Percentiles rank a stretch among this genome's conserved stretches.
These are phyloP conservation scores for Xerocomellus amylosporus DNA, from an alignment of 768 basidiomycete genomes.

Conservation along the genomic window DNA sequence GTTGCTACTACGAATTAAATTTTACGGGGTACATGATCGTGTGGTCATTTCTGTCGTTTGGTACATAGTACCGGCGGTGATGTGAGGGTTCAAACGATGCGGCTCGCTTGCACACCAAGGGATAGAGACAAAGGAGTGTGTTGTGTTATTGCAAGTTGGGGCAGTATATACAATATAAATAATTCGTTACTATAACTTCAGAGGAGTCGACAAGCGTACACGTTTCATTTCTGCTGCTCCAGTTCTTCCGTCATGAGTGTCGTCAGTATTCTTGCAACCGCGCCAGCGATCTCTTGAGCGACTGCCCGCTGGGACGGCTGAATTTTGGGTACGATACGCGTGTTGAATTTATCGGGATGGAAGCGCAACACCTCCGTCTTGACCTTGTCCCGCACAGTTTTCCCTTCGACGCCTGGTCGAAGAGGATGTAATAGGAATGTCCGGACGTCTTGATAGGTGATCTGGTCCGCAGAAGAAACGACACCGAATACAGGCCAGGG, in stretches of 20 bases:
- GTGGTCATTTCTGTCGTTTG: too few species aligned
- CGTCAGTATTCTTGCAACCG: slow-evolving; percentile 42
- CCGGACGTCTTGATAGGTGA: slow-evolving; percentile 35
- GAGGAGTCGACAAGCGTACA: neutral
- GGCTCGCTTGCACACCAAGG: neutral
- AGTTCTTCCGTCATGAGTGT: slow-evolving; percentile 29
- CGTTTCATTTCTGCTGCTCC: neutral
- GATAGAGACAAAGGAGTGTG: slow-evolving; percentile 5
- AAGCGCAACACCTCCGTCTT: slow-evolving; percentile 49
- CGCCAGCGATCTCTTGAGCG: slow-evolving; percentile 38
- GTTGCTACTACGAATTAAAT: too few species aligned
- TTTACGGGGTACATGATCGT: too few species aligned
- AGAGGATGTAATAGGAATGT: slow-evolving; percentile 42
- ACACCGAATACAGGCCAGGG: slow-evolving; percentile 45
- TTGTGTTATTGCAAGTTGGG: neutral
- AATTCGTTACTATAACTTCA: neutral
- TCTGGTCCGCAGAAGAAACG: slow-evolving; percentile 23
- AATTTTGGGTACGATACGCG: slow-evolving; percentile 36
- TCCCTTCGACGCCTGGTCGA: slow-evolving; percentile 29
- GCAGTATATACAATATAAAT: neutral
- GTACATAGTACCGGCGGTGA: too few species aligned
- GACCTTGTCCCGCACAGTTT: slow-evolving; percentile 35
- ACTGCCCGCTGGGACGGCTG: slow-evolving; percentile 29
- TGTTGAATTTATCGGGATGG: slow-evolving; percentile 55
- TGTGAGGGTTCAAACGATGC: neutral